Percentiles rank a stretch among this genome's conserved stretches.
Conservation (phyloP, 2,329 filamentous ascomycete genomes). For the Penicillium janthinellum region DNA sequence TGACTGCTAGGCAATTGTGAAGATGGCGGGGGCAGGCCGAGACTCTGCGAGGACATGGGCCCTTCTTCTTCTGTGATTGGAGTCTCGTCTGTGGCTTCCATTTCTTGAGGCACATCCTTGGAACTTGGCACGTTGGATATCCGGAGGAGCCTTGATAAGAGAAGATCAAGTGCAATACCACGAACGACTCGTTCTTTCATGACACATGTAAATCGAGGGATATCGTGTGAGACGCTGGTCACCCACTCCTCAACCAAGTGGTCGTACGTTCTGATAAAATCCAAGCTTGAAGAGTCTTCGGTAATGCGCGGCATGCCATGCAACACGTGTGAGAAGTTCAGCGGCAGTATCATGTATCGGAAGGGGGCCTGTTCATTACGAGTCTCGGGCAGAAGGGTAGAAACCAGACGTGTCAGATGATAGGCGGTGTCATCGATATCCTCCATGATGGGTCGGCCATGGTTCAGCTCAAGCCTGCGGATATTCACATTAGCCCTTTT, state of each 20-base stretch:
- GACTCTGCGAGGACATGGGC: neutral
- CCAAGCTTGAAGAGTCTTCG: slow-evolving; percentile 12
- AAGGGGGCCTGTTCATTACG: slow-evolving; percentile 7
- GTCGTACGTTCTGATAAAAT: slow-evolving; percentile 39
- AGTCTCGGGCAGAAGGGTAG: slow-evolving; percentile 13
- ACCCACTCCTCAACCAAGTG: slow-evolving; percentile 41
- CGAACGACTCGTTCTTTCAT: slow-evolving; percentile 44
- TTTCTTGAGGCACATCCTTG: neutral
- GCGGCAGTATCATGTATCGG: slow-evolving; percentile 26
- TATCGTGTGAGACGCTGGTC: slow-evolving; percentile 32
- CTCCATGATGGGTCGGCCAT: slow-evolving; percentile 29
- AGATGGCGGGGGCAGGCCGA: neutral
- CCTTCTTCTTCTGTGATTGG: neutral
- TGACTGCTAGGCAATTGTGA: slow-evolving; percentile 17
- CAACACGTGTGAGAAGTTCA: slow-evolving; percentile 17
- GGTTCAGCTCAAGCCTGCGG: slow-evolving; percentile 37
- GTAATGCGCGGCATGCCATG: slow-evolving; percentile 11
- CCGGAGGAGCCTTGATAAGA: slow-evolving; percentile 35
- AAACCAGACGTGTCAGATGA: slow-evolving; percentile 32
- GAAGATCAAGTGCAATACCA: slow-evolving; percentile 39
- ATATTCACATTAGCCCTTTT: slow-evolving; percentile 11
- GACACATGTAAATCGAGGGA: slow-evolving; percentile 41
- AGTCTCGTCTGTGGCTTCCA: neutral
- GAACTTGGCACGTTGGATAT: slow-evolving; percentile 14
- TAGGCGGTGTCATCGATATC: slow-evolving; percentile 41